These are phyloP conservation scores for Neurospora sp. DNA, from an alignment of 495 filamentous ascomycete species.

Conservation along the genomic window DNA sequence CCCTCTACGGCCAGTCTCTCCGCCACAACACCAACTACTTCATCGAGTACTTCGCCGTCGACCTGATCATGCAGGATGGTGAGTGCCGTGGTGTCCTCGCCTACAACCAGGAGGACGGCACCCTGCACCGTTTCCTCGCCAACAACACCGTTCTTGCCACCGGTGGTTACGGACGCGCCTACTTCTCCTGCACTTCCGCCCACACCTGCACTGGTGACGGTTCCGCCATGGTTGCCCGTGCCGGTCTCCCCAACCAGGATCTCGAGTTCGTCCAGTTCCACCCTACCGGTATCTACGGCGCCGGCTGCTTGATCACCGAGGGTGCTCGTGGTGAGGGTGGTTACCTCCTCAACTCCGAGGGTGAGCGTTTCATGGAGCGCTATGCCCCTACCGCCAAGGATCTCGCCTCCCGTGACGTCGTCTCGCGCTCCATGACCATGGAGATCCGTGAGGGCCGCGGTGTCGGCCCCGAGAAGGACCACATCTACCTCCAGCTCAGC, in stretches of 20 bases:
- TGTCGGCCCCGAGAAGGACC: slow-evolving; percentile 92
- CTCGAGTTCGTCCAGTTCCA: slow-evolving; percentile 99
- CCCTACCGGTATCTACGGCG: slow-evolving; percentile 97
- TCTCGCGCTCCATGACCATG: slow-evolving; percentile 92
- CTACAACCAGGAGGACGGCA: slow-evolving; percentile 97
- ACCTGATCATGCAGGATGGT: slow-evolving; percentile 93
- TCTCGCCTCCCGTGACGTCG: slow-evolving; percentile 85
- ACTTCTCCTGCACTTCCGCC: slow-evolving; percentile 95
- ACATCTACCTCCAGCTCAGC: slow-evolving; percentile 93
- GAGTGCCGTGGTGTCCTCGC: slow-evolving; percentile 92
- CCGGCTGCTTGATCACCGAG: slow-evolving; percentile 96
- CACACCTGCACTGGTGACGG: slow-evolving; percentile 98
- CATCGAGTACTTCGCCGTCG: slow-evolving; percentile 95
- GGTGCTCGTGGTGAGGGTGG: slow-evolving; percentile 97
- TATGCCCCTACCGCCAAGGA: slow-evolving; percentile 98
- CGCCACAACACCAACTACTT: slow-evolving; percentile 98
- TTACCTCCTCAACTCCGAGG: slow-evolving; percentile 91
- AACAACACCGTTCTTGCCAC: slow-evolving; percentile 94
- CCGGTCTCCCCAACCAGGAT: slow-evolving; percentile 96
- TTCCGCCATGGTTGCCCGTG: slow-evolving; percentile 97
- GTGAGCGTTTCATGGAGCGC: slow-evolving; percentile 98
- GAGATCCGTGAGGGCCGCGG: slow-evolving; percentile 96
- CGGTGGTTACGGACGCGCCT: slow-evolving; percentile 91
- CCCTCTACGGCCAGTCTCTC: slow-evolving; percentile 94
- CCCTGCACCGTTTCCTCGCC: slow-evolving; percentile 88